Base-by-base conservation (phyloP, 495 filamentous ascomycete species). In the Baudoinia panamericana region DNA sequence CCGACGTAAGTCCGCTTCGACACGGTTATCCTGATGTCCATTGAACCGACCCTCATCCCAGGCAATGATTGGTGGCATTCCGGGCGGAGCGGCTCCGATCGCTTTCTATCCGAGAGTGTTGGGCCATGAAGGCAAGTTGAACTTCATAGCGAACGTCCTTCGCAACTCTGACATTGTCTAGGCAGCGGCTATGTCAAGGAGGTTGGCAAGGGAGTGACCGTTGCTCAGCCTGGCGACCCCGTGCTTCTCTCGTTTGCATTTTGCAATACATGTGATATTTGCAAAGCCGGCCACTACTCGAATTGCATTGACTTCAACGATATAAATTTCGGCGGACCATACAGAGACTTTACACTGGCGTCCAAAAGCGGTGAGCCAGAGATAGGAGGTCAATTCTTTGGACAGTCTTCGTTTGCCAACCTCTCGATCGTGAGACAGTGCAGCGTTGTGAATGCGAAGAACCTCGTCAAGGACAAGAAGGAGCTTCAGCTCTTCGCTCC, bases 401-500 rank as follows among this genome's bases (percentile, higher is more conserved):
- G 55, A 1, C 55, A 58, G 32, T 53, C 48, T 0, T 45, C 39
- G 27, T 58, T 58, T 36, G 53, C 55, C 5, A 45, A n/a, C 30
- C 30, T 48, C 21, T 44, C 43, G 10, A 43, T 61, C 16, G 63
- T 60, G 0, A 48, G 46, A 22, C 52, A 55, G 30, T 22, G 28
- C 26, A 51, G 42, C 36, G 48, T 64, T 7, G 53, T 62, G 31
- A 59, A 60, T 23, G 55, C 39, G 16, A 53, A 45, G 41, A 50
- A 36, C 34, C 42, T 33, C 38, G 52, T 45, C 34, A 23, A 35
- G 12, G 21, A 39, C 36, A 46, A 53, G 2, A 28, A 57, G 8
- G 44, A 56, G 15, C 29, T 63, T 34, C 44, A 47, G 8, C 31
- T 62, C 1, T 56, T 61, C 18, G 54, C 64, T 6, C 62, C 64